Base-by-base conservation (phyloP, 768 basidiomycete species). In the Lactarius sanguifluus region DNA sequence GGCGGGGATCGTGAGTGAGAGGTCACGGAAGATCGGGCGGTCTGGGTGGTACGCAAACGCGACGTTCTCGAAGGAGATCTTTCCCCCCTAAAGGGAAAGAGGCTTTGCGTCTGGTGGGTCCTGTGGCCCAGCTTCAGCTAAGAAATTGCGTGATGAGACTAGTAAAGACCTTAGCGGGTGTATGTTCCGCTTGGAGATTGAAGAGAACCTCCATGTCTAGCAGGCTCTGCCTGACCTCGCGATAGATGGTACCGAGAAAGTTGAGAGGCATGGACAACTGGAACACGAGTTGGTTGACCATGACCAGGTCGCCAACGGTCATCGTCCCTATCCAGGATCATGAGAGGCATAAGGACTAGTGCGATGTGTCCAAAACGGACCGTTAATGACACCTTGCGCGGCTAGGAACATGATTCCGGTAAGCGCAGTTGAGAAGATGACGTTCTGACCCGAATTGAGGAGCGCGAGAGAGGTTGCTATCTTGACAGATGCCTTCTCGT, bases 241-340 rank as follows among this genome's bases (percentile, higher is more conserved):
- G 92, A 73, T 99, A 99, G 60, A 99, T 96, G 2, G 95, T 93
- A 1, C 94, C 97, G 66, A 99, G 80, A 79, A 99, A 99, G 77
- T 98, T 98, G 67, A 99, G 86, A 5, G 97, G 97, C 38, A 98
- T 79, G 0, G 95, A 97, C 0, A 99, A 80, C 74, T 99, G 97
- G 81, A 99, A 99, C 40, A 98, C 94, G 30, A 99, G 83, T 74
- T 98, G 96, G 76, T 99, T 99, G 71, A 97, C 91, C 96, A 99
- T 98, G 71, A 99, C 97, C 16, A 99, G 85, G 73, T 99, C 97
- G 9, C 97, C 97, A 28, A 99, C 85, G 5, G 96, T 97, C 96
- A 99, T 98, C 0, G 92, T 94, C 9, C 95, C 96, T 96, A 69
- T 15, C 15, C 36, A 47, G 2, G 67, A 54, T 41, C 12, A 61